Percentiles rank a stretch among this genome's conserved stretches.
Evolutionary conservation across 495 filamentous ascomycete genomes (phyloP).

Genomic region (Neurospora sp.): DNA sequence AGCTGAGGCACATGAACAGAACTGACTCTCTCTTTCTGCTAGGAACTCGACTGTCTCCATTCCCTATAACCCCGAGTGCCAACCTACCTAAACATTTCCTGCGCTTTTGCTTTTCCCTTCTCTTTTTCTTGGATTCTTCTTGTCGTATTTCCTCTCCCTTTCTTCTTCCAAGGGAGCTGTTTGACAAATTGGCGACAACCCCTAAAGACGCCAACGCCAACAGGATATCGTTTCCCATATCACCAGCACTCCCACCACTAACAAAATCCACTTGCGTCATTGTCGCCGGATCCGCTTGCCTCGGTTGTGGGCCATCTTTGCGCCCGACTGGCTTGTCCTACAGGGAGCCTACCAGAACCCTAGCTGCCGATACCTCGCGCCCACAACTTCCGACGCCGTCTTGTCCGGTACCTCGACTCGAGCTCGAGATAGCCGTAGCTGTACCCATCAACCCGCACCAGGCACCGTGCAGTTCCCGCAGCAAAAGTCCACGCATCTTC

Average conservation of each 20-base stretch:
- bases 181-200: neutral
- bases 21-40: neutral
- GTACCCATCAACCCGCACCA: neutral
- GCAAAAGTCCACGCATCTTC: neutral
- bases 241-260: neutral
- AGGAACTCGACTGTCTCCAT: neutral
- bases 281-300: constrained; percentile 15
- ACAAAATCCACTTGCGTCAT: constrained; percentile 6
- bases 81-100: neutral
- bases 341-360: neutral
- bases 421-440: neutral
- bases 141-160: neutral
- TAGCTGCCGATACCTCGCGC: neutral
- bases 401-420: neutral
- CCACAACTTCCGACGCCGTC: neutral
- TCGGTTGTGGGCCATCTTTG: constrained; percentile 8
- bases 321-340: neutral
- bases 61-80: neutral
- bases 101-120: neutral
- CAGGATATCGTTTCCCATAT: neutral
- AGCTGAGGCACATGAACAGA: neutral
- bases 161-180: neutral
- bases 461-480: neutral
- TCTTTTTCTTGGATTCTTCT: neutral
- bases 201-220: neutral